Evolutionary conservation across 306 rosid genomes (phyloP), one percentile per base, ranked within the genome.

Genomic region (Dryas alaskensis): DNA sequence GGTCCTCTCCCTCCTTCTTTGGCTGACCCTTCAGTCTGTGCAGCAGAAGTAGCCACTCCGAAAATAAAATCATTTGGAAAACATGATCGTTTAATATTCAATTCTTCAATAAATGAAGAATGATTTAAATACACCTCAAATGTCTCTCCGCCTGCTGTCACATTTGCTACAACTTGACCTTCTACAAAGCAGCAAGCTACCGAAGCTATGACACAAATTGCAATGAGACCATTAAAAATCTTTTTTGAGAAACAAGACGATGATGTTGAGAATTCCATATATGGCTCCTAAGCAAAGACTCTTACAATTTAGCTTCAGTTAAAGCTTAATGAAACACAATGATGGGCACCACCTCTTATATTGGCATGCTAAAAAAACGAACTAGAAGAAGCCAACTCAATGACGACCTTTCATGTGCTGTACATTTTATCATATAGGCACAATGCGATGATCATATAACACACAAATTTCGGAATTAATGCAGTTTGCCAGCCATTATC

Each of bases 31-130:
- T 67, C 71, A 10, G n/a, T 8, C 58, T 67, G 13, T 65, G 42
- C 53, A 25, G 70, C 70, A 10, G 70, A 46, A 50, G 70, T 44
- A 19, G 51, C 54, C 10, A 46, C 70, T 45, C 70, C 70, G 3
- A 44, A 65, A 10, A 9, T 10, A 65, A 65, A 65, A 65, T 65
- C 70, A 65, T 0, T 50, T 46, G 70, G 70, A 50, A 65, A 65
- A 42, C 45, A 17, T 3, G 70, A 65, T 46, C 48, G 45, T 22
- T 14, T 45, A 65, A 65, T 8, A 6, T 19, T 7, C 17, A 22
- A 12, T 65, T 65, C 70, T 10, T 65, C 42, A 14, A 19, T 2
- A 39, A 39, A 39, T 62, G 48, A 6, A 3, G 67, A 8, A 37
- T 22, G 39, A n/a, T 7, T 62, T 40, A 62, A 40, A 39, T 39